Evolutionary conservation across 2,329 filamentous ascomycete genomes (phyloP).

Genomic region (Cladophialophora psammophila): DNA sequence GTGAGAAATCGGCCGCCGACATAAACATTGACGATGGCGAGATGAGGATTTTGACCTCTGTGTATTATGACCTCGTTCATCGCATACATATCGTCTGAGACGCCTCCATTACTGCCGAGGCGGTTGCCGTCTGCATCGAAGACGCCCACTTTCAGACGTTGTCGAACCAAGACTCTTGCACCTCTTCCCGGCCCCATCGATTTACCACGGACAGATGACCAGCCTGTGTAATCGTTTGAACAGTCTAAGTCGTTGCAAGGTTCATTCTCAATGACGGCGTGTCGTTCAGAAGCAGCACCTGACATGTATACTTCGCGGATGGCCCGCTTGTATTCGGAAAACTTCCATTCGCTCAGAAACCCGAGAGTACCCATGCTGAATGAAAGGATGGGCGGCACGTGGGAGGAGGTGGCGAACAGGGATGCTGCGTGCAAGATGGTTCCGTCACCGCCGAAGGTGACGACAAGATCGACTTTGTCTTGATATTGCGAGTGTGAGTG

Average conservation of each 20-base stretch:
- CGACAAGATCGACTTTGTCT: slow-evolving; percentile 83
- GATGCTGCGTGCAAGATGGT: slow-evolving; percentile 87
- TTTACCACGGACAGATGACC: slow-evolving; percentile 79
- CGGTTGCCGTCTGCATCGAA: slow-evolving; percentile 70
- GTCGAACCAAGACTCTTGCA: slow-evolving; percentile 83
- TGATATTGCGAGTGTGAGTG: slow-evolving; percentile 56
- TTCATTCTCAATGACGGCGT: slow-evolving; percentile 52
- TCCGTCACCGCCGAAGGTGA: slow-evolving; percentile 91
- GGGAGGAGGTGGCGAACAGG: slow-evolving; percentile 79
- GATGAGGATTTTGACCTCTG: slow-evolving; percentile 84
- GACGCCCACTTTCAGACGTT: slow-evolving; percentile 84
- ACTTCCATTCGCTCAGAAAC: slow-evolving; percentile 96
- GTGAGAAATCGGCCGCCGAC: slow-evolving; percentile 90
- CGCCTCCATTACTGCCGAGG: slow-evolving; percentile 45
- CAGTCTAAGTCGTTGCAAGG: slow-evolving; percentile 44
- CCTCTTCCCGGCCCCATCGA: slow-evolving; percentile 77
- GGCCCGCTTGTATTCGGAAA: slow-evolving; percentile 87
- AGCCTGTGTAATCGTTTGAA: slow-evolving; percentile 56
- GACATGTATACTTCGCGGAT: slow-evolving; percentile 94
- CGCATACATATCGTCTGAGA: slow-evolving; percentile 65
- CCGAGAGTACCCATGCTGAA: slow-evolving; percentile 98
- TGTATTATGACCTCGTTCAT: slow-evolving; percentile 97
- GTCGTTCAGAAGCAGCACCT: slow-evolving; percentile 61
- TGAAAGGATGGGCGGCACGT: slow-evolving; percentile 87
- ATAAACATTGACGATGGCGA: slow-evolving; percentile 90